These are phyloP conservation scores for Aspergillus uvarum DNA, from an alignment of 2,329 filamentous ascomycete genomes.

Conservation along the genomic window DNA sequence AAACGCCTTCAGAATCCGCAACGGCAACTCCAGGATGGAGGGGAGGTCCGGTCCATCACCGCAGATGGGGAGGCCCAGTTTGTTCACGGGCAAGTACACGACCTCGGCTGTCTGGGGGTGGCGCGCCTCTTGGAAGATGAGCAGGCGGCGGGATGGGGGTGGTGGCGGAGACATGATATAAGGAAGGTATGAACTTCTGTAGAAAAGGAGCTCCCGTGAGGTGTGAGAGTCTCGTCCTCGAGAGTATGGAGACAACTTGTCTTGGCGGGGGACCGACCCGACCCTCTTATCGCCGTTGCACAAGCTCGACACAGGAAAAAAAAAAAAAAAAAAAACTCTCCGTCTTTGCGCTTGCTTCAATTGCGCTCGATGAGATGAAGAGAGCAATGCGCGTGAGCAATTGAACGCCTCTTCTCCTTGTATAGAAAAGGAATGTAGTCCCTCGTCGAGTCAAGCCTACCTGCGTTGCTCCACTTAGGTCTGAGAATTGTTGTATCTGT, in stretches of 20 bases:
- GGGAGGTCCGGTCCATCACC: constrained; percentile 34
- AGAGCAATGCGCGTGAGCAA: not conserved
- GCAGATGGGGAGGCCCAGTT: constrained; percentile 37
- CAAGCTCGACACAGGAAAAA: not conserved
- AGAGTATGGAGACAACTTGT: not conserved
- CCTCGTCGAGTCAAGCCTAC: not conserved
- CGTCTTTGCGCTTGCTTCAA: not conserved
- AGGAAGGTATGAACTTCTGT: not conserved
- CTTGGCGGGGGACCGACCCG: not conserved
- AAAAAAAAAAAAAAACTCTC: not conserved
- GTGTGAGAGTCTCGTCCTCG: not conserved
- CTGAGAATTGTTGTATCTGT: not conserved
- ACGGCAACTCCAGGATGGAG: constrained; percentile 36
- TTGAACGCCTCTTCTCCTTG: not conserved
- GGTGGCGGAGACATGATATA: not conserved
- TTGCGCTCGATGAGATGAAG: not conserved
- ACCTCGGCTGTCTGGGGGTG: constrained; percentile 31
- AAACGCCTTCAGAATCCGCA: constrained; percentile 36
- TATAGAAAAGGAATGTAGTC: not conserved
- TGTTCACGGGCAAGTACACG: constrained; percentile 37
- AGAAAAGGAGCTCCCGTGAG: not conserved
- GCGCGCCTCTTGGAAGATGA: constrained; percentile 41
- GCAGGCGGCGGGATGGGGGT: constrained; percentile 28
- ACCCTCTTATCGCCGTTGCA: not conserved
- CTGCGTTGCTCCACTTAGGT: not conserved